These are phyloP conservation scores for Colletotrichum sp. DNA, from an alignment of 2,329 filamentous ascomycete species.

Conservation along the genomic window DNA sequence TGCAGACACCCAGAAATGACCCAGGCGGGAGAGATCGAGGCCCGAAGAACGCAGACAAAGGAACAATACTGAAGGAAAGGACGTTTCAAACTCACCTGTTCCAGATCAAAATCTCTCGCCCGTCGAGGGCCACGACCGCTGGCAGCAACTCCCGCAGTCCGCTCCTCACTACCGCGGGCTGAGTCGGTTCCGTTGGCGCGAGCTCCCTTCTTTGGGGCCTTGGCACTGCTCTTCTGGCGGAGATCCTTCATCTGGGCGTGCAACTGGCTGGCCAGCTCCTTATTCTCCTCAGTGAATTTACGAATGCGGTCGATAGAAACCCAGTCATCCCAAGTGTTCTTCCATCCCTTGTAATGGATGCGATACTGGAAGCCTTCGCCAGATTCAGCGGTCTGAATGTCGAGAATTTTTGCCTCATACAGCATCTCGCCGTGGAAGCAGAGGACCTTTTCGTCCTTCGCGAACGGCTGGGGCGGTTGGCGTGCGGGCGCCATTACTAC, in stretches of 20 bases:
- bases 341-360: slow-evolving; percentile 99
- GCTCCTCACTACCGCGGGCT: slow-evolving; percentile 78
- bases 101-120: slow-evolving; percentile 80
- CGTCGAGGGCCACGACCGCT: slow-evolving; percentile 73
- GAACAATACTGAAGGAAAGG: slow-evolving; percentile 21
- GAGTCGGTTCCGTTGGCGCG: slow-evolving; percentile 61
- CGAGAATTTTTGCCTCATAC: slow-evolving; percentile 95
- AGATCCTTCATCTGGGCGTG: slow-evolving; percentile 70
- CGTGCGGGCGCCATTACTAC: slow-evolving; percentile 45
- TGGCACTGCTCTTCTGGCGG: slow-evolving; percentile 52
- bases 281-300: slow-evolving; percentile 94
- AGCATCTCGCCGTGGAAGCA: slow-evolving; percentile 98
- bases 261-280: slow-evolving; percentile 80
- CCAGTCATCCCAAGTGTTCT: slow-evolving; percentile 99
- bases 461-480: slow-evolving; percentile 45
- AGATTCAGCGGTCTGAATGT: slow-evolving; percentile 73
- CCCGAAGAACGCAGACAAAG: slow-evolving; percentile 16
- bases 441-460: slow-evolving; percentile 90
- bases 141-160: slow-evolving; percentile 65
- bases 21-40: neutral
- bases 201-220: slow-evolving; percentile 58
- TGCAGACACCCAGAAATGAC: neutral
- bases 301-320: slow-evolving; percentile 91
- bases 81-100: slow-evolving; percentile 66
- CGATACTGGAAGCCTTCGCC: slow-evolving; percentile 80